These are phyloP conservation scores for Trichoderma parareesei DNA, from an alignment of 495 filamentous ascomycete species.

Conservation along the genomic window DNA sequence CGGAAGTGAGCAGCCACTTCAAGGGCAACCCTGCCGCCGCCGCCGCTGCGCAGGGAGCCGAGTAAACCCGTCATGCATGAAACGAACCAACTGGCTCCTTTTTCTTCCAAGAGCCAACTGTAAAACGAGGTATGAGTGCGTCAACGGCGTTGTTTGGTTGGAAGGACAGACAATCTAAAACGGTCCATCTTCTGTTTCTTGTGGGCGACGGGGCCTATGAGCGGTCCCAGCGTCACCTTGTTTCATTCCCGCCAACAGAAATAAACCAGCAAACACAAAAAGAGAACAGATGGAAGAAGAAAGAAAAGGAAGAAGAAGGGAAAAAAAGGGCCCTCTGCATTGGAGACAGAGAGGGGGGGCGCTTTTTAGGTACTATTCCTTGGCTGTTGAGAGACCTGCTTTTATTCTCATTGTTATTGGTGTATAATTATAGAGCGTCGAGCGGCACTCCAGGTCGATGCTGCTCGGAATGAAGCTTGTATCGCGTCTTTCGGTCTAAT, in stretches of 20 bases:
- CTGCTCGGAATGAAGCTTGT: not conserved
- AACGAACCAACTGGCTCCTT: not conserved
- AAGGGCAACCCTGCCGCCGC: slow-evolving; percentile 12
- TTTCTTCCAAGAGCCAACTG: slow-evolving; percentile 14
- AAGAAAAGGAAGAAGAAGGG: no score
- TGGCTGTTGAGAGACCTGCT: not conserved
- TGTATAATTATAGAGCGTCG: slow-evolving; percentile 14
- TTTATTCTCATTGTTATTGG: slow-evolving; percentile 7
- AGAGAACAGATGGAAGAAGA: not conserved
- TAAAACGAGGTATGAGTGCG: slow-evolving; percentile 2
- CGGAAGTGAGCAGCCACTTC: slow-evolving; percentile 39
- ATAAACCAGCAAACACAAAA: not conserved
- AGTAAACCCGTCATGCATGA: slow-evolving; percentile 13
- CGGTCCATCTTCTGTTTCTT: slow-evolving; percentile 10
- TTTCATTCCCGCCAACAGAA: slow-evolving; percentile 2
- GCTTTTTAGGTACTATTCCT: not conserved
- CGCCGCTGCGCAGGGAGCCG: not conserved
- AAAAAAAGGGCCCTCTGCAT: not conserved
- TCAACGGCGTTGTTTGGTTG: not conserved
- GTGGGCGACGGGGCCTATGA: not conserved
- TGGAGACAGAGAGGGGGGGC: slow-evolving; percentile 2
- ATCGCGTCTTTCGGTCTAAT: slow-evolving; percentile 5
- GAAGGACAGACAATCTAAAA: slow-evolving; percentile 7
- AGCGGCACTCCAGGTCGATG: slow-evolving; percentile 4
- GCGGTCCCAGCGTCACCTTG: not conserved